A percentile compares a stretch with the other conserved stretches of the same genome.
Conservation (phyloP, 2,329 filamentous ascomycete genomes). For the Xylaria sp. region DNA sequence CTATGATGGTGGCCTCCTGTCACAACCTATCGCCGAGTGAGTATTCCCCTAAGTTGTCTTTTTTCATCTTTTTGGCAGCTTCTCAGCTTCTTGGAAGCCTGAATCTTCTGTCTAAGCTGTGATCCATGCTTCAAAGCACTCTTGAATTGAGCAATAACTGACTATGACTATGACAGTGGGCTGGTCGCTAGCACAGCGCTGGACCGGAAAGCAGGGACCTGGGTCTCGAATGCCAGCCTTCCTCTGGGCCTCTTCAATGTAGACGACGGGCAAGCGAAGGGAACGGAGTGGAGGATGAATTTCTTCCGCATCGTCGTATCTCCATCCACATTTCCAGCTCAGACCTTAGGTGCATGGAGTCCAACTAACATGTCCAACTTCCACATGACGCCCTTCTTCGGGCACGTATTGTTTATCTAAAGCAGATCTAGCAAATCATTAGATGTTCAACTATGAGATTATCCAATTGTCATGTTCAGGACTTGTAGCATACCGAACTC, state of each 20-base stretch:
- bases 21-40: conserved; percentile 52
- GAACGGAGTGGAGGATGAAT: conserved; percentile 63
- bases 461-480: not conserved
- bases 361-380: conserved; percentile 58
- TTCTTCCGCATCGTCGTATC: conserved; percentile 61
- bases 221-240: conserved; percentile 55
- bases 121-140: not conserved
- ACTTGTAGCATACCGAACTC: not conserved
- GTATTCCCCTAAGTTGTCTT: not conserved
- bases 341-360: conserved; percentile 59
- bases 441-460: conserved; percentile 8
- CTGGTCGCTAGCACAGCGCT: conserved; percentile 55
- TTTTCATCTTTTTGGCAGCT: not conserved
- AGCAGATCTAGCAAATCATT: not conserved
- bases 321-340: conserved; percentile 56
- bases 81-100: not conserved
- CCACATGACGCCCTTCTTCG: conserved; percentile 59
- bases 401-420: conserved; percentile 42
- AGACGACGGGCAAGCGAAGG: conserved; percentile 54
- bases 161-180: conserved; percentile 41
- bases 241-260: conserved; percentile 63
- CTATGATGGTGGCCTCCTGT: conserved; percentile 57
- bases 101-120: not conserved
- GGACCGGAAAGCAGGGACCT: conserved; percentile 51
- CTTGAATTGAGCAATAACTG: not conserved